These are phyloP conservation scores for Colletotrichum shisoi DNA, from an alignment of 2,329 filamentous ascomycete genomes.

Conservation along the genomic window DNA sequence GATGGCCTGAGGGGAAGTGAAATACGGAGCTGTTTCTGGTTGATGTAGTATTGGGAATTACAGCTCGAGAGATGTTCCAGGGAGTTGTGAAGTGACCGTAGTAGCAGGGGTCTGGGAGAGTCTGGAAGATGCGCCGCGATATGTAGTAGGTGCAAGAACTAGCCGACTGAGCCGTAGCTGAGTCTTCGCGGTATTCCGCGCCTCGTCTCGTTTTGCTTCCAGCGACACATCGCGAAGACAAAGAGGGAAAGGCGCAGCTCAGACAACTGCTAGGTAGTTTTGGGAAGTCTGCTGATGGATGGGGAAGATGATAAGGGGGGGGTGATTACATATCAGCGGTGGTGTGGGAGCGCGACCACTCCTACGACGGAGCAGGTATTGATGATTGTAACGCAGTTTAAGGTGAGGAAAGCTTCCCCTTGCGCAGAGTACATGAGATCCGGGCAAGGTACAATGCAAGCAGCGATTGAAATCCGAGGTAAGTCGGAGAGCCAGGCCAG, in stretches of 20 bases:
- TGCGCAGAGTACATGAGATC: slow-evolving; percentile 22
- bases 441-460: slow-evolving; percentile 20
- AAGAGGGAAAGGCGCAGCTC: not conserved
- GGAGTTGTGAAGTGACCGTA: slow-evolving; percentile 17
- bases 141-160: slow-evolving; percentile 11
- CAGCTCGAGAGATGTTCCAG: slow-evolving; percentile 12
- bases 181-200: slow-evolving; percentile 10
- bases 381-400: slow-evolving; percentile 29
- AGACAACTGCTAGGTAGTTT: not conserved
- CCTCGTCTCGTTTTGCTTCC: not conserved
- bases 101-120: slow-evolving; percentile 16
- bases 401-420: slow-evolving; percentile 21
- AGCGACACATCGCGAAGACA: slow-evolving; percentile 1
- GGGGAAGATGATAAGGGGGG: slow-evolving; percentile 16
- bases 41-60: slow-evolving; percentile 14
- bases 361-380: slow-evolving; percentile 23
- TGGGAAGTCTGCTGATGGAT: slow-evolving; percentile 8
- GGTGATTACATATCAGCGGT: slow-evolving; percentile 35
- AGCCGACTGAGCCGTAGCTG: slow-evolving; percentile 12
- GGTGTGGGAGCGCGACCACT: slow-evolving; percentile 15
- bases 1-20: not conserved
- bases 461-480: slow-evolving; percentile 26
- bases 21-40: slow-evolving; percentile 2
- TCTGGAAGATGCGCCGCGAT: slow-evolving; percentile 16
- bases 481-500: slow-evolving; percentile 24